phyloP scores from a whole-genome alignment of 768 basidiomycete species.

The Tulasnella sp. region DNA sequence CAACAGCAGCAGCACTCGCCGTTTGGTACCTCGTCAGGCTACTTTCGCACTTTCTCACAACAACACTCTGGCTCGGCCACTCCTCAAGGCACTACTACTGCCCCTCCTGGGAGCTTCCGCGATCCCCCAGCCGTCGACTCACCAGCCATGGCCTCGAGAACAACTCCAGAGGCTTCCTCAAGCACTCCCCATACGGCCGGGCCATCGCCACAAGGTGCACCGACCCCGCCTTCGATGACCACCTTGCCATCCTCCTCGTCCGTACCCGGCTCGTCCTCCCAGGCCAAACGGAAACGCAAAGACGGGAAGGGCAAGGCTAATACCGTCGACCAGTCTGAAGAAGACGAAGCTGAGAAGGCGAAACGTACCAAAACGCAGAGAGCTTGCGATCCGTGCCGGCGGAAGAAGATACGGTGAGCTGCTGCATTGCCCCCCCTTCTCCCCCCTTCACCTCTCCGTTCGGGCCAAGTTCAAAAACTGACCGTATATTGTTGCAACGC shows the following conservation, averaged over 20 bases:
- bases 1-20: background rate
- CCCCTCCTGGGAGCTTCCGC: background rate
- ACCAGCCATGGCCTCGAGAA: background rate
- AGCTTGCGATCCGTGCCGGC: conserved; percentile 87
- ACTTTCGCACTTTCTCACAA: conserved; percentile 13
- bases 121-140: conserved; percentile 4
- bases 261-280: background rate
- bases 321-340: conserved; percentile 1
- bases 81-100: background rate
- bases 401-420: conserved; percentile 78
- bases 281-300: background rate
- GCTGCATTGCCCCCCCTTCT: conserved; percentile 4
- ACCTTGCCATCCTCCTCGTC: background rate
- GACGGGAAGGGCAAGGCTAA: background rate
- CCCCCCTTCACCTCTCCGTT: background rate
- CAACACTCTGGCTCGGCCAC: conserved; percentile 8
- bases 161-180: background rate
- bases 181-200: background rate
- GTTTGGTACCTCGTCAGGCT: conserved; percentile 2
- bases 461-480: background rate
- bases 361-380: conserved; percentile 91
- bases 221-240: background rate
- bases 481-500: background rate
- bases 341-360: conserved; percentile 48
- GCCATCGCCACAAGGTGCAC: background rate